Evolutionary conservation across 208 protist genomes (phyloP).

Genomic region (Leishmania tropica): DNA sequence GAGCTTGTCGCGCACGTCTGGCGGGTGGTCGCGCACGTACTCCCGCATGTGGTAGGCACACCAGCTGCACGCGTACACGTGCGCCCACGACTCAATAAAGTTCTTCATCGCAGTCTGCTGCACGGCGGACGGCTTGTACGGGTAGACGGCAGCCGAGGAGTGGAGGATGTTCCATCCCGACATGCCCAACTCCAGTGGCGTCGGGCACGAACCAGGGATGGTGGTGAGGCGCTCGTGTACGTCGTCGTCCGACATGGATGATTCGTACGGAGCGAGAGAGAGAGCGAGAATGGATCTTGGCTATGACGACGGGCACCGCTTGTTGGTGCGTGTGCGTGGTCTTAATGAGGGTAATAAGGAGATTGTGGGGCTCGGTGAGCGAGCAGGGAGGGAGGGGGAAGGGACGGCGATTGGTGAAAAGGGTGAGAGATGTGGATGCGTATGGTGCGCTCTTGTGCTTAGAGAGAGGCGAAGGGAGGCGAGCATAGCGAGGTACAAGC

Average conservation of each 20-base stretch:
- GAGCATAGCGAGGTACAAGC: background rate
- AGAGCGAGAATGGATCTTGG: background rate
- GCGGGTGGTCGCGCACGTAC: conserved; percentile 68
- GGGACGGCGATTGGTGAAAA: background rate
- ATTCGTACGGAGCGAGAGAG: background rate
- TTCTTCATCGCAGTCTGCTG: conserved; percentile 75
- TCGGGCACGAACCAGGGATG: conserved; percentile 68
- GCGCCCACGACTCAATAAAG: conserved; percentile 80
- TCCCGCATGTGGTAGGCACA: conserved; percentile 90
- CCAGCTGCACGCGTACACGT: conserved; percentile 87
- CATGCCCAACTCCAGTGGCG: conserved; percentile 65
- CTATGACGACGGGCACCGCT: background rate
- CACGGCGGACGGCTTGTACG: conserved; percentile 55
- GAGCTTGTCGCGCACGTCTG: conserved; percentile 70
- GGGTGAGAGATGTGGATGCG: background rate
- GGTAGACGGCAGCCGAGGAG: conserved; percentile 83
- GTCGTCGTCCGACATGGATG: conserved; percentile 3
- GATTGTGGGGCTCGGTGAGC: background rate
- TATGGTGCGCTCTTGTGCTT: background rate
- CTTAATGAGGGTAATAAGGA: background rate
- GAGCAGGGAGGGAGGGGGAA: background rate
- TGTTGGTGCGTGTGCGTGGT: background rate
- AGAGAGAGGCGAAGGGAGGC: background rate
- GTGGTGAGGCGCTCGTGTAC: conserved; percentile 21
- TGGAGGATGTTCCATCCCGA: conserved; percentile 90